Conservation (phyloP, 2,329 filamentous ascomycete species). For the Xylaria sp. region DNA sequence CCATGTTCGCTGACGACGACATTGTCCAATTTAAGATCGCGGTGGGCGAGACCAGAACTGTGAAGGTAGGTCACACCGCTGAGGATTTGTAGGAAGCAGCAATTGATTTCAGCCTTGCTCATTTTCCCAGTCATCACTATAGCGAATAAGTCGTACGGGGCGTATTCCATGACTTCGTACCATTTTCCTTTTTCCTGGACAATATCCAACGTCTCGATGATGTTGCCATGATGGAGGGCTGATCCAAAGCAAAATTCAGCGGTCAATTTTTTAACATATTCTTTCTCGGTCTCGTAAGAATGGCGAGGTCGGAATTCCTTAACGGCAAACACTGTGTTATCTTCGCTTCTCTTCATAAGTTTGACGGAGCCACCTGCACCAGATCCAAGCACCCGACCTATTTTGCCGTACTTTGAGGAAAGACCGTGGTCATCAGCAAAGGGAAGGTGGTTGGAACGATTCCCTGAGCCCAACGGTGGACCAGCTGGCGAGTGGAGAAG, state of each 20-base stretch:
- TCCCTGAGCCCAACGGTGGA: conserved; percentile 59
- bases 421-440: conserved; percentile 95
- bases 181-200: conserved; percentile 93
- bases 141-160: conserved; percentile 93
- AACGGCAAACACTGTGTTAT: conserved; percentile 93
- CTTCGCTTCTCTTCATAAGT: conserved; percentile 91
- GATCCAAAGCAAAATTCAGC: conserved; percentile 98
- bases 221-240: conserved; percentile 95
- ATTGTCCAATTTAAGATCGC: conserved; percentile 96
- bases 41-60: conserved; percentile 92
- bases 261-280: conserved; percentile 98
- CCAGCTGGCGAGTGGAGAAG: conserved; percentile 69
- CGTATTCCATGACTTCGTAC: conserved; percentile 99
- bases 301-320: conserved; percentile 96
- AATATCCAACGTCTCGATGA: conserved; percentile 97
- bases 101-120: conserved; percentile 89
- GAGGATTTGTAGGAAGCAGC: conserved; percentile 92
- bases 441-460: conserved; percentile 71
- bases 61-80: conserved; percentile 95
- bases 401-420: conserved; percentile 91
- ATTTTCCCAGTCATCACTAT: conserved; percentile 99
- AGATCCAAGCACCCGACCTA: conserved; percentile 92
- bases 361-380: conserved; percentile 95
- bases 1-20: conserved; percentile 96
- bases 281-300: conserved; percentile 91